Conservation (phyloP, 306 rosid species). For the Begonia peltatifolia region DNA sequence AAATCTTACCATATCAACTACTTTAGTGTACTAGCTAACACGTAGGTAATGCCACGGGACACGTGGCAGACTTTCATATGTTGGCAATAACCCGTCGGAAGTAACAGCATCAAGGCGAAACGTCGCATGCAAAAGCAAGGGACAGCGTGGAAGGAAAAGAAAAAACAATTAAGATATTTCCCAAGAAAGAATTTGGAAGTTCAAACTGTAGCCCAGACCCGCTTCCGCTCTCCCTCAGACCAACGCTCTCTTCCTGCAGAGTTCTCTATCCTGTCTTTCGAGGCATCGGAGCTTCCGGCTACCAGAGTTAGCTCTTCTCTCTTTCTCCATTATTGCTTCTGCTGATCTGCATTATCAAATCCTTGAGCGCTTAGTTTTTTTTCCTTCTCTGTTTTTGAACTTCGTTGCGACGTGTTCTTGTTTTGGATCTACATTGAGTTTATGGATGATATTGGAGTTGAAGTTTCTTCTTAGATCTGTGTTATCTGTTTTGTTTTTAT, state of each 20-base stretch:
- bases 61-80: too few species aligned
- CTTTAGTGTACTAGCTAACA: too few species aligned
- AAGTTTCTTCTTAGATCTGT: constrained; percentile 22
- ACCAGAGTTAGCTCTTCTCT: constrained; percentile 17
- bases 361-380: too few species aligned
- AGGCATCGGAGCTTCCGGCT: constrained; percentile 24
- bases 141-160: constrained; percentile 3
- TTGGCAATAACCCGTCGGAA: too few species aligned
- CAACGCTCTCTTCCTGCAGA: constrained; percentile 9
- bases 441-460: constrained; percentile 10
- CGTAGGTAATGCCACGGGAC: too few species aligned
- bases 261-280: constrained; percentile 14
- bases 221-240: constrained; percentile 34
- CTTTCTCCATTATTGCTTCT: neutral
- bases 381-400: constrained; percentile 3
- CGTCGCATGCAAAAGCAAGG: neutral
- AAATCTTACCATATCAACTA: too few species aligned
- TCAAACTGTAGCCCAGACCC: constrained; percentile 56
- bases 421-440: constrained; percentile 5
- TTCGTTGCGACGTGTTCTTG: constrained; percentile 4
- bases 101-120: constrained; percentile 13
- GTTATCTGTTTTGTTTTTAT: too few species aligned
- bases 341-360: too few species aligned
- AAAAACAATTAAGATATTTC: neutral
- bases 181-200: constrained; percentile 19